These are phyloP conservation scores for Delitschia confertaspora DNA, from an alignment of 495 filamentous ascomycete genomes.

Conservation along the genomic window DNA sequence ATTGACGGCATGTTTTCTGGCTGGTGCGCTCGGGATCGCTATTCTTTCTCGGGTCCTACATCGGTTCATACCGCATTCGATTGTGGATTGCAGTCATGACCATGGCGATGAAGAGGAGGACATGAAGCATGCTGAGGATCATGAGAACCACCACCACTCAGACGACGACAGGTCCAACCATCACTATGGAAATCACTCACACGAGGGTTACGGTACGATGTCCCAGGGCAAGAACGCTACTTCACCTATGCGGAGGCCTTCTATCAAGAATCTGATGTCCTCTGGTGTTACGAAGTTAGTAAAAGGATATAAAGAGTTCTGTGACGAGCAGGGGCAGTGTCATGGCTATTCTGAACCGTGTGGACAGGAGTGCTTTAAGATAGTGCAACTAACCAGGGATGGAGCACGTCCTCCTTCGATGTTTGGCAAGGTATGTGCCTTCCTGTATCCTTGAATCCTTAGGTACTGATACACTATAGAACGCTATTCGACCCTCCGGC, in stretches of 20 bases:
- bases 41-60: constrained; percentile 72
- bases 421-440: no score
- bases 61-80: constrained; percentile 77
- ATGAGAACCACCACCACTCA: constrained; percentile 7
- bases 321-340: constrained; percentile 68
- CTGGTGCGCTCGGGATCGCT: constrained; percentile 77
- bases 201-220: constrained; percentile 24
- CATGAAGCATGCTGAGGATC: constrained; percentile 4
- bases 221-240: constrained; percentile 19
- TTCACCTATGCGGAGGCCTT: constrained; percentile 29
- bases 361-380: constrained; percentile 68
- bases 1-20: constrained; percentile 68
- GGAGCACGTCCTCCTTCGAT: constrained; percentile 5
- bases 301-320: constrained; percentile 32
- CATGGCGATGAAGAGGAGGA: constrained; percentile 48
- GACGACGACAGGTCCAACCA: no score
- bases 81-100: constrained; percentile 84
- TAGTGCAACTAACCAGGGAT: constrained; percentile 21
- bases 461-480: no score
- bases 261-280: constrained; percentile 31
- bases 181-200: not conserved
- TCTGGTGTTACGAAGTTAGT: constrained; percentile 13
- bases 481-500: constrained; percentile 13
- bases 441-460: not conserved
- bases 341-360: constrained; percentile 80